Conservation (phyloP, 2,329 filamentous ascomycete genomes). For the Penicillium sp. region DNA sequence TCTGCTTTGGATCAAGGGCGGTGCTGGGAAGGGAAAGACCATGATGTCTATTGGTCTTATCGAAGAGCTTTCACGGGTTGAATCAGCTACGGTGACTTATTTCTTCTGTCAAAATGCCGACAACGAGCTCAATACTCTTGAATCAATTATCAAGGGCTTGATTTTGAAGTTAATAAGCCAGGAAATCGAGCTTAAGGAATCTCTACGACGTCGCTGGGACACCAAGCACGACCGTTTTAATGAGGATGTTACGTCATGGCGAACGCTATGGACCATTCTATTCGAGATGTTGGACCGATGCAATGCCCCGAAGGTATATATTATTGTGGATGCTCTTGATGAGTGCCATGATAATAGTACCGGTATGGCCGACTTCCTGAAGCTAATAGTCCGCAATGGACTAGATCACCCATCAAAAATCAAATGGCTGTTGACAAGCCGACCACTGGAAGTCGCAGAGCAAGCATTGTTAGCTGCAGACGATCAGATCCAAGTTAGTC, state of each 20-base stretch:
- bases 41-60: slow-evolving; percentile 44
- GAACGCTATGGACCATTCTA: slow-evolving; percentile 30
- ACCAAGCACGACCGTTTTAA: slow-evolving; percentile 2
- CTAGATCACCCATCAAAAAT: slow-evolving; percentile 24
- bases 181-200: slow-evolving; percentile 8
- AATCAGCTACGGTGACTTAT: slow-evolving; percentile 16
- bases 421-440: slow-evolving; percentile 37
- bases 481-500: slow-evolving; percentile 21
- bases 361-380: slow-evolving; percentile 18
- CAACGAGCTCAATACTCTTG: slow-evolving; percentile 19
- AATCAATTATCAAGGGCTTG: slow-evolving; percentile 21
- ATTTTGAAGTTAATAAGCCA: slow-evolving; percentile 16
- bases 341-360: slow-evolving; percentile 30
- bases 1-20: slow-evolving; percentile 45
- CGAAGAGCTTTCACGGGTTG: slow-evolving; percentile 23
- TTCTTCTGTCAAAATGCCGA: slow-evolving; percentile 28
- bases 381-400: slow-evolving; percentile 20
- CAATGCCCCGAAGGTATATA: slow-evolving; percentile 19
- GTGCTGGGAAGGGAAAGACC: slow-evolving; percentile 48
- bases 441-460: slow-evolving; percentile 29
- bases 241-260: slow-evolving; percentile 20
- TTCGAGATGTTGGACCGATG: slow-evolving; percentile 26
- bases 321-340: slow-evolving; percentile 35
- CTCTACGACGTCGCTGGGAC: slow-evolving; percentile 15
- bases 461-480: slow-evolving; percentile 24